Evolutionary conservation across 1,284 basidiomycete genomes (phyloP).

Genomic region (Malassezia equina): DNA sequence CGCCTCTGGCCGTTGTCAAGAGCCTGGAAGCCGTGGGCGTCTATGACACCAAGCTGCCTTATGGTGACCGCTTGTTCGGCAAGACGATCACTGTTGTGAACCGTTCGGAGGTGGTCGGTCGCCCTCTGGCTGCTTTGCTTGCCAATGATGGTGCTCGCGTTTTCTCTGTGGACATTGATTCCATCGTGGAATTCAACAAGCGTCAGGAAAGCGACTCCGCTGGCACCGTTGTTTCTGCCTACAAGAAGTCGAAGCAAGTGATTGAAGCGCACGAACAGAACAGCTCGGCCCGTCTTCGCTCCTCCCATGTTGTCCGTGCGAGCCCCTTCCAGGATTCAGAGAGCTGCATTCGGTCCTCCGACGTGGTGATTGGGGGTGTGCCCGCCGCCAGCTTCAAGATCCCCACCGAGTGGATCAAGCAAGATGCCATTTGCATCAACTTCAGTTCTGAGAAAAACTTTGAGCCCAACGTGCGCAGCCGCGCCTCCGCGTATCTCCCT

Average conservation of each 20-base stretch:
- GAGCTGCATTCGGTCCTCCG: conserved; percentile 34
- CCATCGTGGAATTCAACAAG: conserved; percentile 60
- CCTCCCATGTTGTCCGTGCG: conserved; percentile 63
- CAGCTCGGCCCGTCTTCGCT: conserved; percentile 45
- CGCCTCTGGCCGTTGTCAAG: conserved; percentile 86
- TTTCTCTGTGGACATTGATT: conserved; percentile 86
- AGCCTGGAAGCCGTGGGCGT: conserved; percentile 80
- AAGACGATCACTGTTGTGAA: conserved; percentile 90
- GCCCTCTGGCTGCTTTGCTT: conserved; percentile 82
- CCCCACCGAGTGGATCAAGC: conserved; percentile 75
- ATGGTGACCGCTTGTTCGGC: conserved; percentile 88
- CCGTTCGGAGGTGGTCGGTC: conserved; percentile 90
- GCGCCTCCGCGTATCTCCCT: conserved; percentile 54
- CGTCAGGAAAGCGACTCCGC: conserved; percentile 19
- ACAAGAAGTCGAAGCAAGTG: conserved; percentile 31
- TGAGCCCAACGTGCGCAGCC: conserved; percentile 78
- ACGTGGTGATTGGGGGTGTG: conserved; percentile 42
- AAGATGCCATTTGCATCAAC: conserved; percentile 84
- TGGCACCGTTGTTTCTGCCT: conserved; percentile 7
- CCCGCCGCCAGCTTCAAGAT: conserved; percentile 71
- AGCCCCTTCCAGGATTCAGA: conserved; percentile 23
- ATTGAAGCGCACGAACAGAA: conserved; percentile 55
- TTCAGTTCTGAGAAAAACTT: conserved; percentile 95
- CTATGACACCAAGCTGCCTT: conserved; percentile 80
- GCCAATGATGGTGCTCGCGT: conserved; percentile 92